Evolutionary conservation across 2,329 filamentous ascomycete species (phyloP), one percentile per base, ranked within the genome.

Genomic region (Xylariaceae sp.): DNA sequence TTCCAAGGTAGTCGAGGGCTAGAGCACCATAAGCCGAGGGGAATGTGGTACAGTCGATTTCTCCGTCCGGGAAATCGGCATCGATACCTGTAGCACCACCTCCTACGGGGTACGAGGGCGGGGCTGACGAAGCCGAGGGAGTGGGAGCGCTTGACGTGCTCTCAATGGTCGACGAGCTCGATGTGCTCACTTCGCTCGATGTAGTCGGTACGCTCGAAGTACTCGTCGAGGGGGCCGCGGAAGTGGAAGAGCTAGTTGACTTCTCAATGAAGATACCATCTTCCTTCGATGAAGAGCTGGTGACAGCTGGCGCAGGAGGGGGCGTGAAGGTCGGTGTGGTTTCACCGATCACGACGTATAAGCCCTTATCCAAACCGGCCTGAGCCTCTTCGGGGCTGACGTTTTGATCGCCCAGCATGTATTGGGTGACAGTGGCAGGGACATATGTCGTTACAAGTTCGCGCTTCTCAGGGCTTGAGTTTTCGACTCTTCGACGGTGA

Each of bases 1-100:
- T 77, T 15, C 81, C 80, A 30, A 92, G 80, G 80, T 88, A 93
- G 57, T 81, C 71, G 35, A 94, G 77, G 53, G 84, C 56, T 51
- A 96, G 70, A 1, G 92, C 88, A 67, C 94, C 94, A 70, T 95
- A 97, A 0, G 84, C 78, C 2, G 85, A 86, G 13, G 92, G 92
- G 78, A 97, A 96, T 1, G 79, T 71, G 63, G 74, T 75, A 77
- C 94, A 97, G 64, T 81, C 75, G 57, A 95, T 69, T 66, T 85
- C 74, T 61, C 90, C 90, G 73, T 88, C 87, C 10, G 88, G 89
- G 80, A 97, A 97, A 6, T 86, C 77, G 13, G 77, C 75, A 65
- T 85, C 78, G 57, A 93, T 65, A 54, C 89, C 89, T 23, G 70
- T 77, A 54, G 73, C 78, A 39, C 72, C 71, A 53, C 64, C 60